Evolutionary conservation across 257 asterid genomes (phyloP), one percentile per base, ranked within the genome.

Genomic region (Solanum lycopersicoides): DNA sequence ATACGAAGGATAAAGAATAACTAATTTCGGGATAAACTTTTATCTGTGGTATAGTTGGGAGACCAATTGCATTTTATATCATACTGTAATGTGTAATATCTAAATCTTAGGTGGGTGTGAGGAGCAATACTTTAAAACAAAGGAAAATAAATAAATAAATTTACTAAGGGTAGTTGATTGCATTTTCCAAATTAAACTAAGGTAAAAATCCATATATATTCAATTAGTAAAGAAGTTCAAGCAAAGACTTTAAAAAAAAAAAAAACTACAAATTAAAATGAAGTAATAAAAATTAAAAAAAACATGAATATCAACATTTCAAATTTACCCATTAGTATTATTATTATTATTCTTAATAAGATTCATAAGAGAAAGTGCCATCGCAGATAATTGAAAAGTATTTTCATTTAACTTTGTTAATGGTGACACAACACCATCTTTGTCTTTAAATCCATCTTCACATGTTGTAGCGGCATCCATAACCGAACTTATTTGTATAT

Each of bases 381-480:
- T 28, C 6, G 95, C 98, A 16, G 97, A 91, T 7, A 95, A 89
- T 91, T 92, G 85, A 39, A 94, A 92, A 11, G 91, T 73, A 83
- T 90, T 79, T 9, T 79, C 72, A 56, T 94, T 95, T 75, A 94
- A 88, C 89, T 91, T 92, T 1, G 90, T 92, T 42, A 95, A 72
- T 2, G 96, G 96, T 25, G 98, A 95, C 44, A 87, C 93, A 11
- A 74, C 91, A 7, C 95, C 94, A 3, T 9, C 23, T 76, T 88
- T 86, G 83, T 94, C 98, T n/a, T 41, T 76, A 75, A 96, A 96
- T 0, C 94, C 97, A 11, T 94, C 94, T 83, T 96, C 97, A 42
- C 99, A 96, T 1, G 96, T 93, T 0, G 94, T 90, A 1, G 96
- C 83, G 18, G 94, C 97, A 41, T 91, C 95, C 94, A 92, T 86